These are phyloP conservation scores for Actinomortierella ambigua DNA, from an alignment of 371 early-diverging fungal genomes.

Conservation along the genomic window DNA sequence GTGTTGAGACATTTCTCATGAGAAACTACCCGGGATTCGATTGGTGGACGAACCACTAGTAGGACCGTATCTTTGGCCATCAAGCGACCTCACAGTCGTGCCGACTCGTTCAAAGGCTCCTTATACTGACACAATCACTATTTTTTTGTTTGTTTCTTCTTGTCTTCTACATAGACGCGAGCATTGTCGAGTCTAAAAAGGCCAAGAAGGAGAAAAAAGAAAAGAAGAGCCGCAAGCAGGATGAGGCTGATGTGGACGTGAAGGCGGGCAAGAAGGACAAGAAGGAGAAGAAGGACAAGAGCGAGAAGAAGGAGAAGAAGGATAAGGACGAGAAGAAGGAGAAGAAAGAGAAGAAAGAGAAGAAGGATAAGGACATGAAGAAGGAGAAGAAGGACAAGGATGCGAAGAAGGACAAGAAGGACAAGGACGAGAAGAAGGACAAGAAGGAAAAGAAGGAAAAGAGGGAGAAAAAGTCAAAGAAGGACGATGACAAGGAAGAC, in stretches of 20 bases:
- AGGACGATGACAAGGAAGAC: too few species aligned
- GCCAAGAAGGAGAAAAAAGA: neutral
- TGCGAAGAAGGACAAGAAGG: neutral
- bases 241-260: neutral
- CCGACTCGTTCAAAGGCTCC: neutral
- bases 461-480: neutral
- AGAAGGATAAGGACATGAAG: neutral
- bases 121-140: neutral
- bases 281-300: neutral
- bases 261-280: conserved; percentile 1
- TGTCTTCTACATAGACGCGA: conserved; percentile 10
- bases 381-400: neutral
- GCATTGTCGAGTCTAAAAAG: neutral
- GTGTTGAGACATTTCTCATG: too few species aligned
- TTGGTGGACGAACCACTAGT: too few species aligned
- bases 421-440: neutral
- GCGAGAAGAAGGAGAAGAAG: neutral
- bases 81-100: too few species aligned
- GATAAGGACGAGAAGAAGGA: neutral
- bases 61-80: too few species aligned
- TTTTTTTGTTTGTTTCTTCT: neutral
- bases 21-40: too few species aligned
- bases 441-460: neutral
- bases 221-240: neutral
- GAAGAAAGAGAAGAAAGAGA: neutral